phyloP scores from a whole-genome alignment of 192 early-diverging fungal genomes.

The Linderina pennispora region DNA sequence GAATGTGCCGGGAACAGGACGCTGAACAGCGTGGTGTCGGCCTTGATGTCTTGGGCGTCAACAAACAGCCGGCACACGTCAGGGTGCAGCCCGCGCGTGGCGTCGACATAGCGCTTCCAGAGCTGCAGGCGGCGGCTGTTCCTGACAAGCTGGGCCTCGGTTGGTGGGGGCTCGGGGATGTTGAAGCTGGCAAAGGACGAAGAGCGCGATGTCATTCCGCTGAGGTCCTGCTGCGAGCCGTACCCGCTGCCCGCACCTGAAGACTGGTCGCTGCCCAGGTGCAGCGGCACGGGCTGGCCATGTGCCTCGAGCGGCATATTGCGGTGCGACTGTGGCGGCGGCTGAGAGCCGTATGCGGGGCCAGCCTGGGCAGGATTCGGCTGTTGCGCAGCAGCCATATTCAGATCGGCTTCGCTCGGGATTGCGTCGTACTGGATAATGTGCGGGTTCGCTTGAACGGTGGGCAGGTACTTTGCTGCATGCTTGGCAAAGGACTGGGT shows the following conservation, averaged over 20 bases:
- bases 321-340: no score
- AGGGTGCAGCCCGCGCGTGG: conserved; percentile 23
- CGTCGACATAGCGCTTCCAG: conserved; percentile 27
- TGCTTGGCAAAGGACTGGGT: conserved; percentile 33
- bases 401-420: not conserved
- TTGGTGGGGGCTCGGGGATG: conserved; percentile 42
- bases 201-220: not conserved
- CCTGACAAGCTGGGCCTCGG: conserved; percentile 35
- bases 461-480: conserved; percentile 26
- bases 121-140: conserved; percentile 22
- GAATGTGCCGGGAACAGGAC: conserved; percentile 11
- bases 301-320: not conserved
- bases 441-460: conserved; percentile 24
- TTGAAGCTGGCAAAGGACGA: conserved; percentile 17
- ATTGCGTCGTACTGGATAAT: conserved; percentile 44
- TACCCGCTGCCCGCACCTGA: not conserved
- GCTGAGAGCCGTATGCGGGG: not conserved
- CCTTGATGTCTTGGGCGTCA: conserved; percentile 37
- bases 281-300: no score
- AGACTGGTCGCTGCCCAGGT: not conserved
- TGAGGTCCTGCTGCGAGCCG: not conserved
- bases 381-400: conserved; percentile 1
- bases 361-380: no score
- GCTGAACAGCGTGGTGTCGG: conserved; percentile 17
- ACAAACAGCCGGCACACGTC: conserved; percentile 36